Conservation (phyloP, 306 rosid species). For the Cucurbita maxima region DNA sequence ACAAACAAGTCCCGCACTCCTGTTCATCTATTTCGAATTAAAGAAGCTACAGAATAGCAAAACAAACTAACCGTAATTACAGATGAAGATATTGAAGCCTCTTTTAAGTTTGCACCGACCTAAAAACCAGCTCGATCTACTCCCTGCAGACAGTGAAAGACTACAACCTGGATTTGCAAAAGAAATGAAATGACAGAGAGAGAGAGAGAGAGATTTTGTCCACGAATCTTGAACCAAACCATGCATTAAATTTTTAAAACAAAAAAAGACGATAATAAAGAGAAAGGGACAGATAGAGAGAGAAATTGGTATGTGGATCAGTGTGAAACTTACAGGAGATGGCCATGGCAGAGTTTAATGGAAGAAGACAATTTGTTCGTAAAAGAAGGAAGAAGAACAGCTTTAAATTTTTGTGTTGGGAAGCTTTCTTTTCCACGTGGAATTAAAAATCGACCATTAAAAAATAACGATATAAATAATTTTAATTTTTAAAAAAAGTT, state of each 20-base stretch:
- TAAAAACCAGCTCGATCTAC: neutral
- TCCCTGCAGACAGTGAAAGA: neutral
- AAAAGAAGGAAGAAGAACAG: too few relatives aligned
- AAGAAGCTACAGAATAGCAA: neutral
- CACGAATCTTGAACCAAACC: slow-evolving; percentile 1
- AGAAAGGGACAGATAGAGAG: neutral
- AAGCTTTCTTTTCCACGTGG: neutral
- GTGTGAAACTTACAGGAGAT: neutral
- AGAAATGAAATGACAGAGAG: neutral
- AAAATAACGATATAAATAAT: too few relatives aligned
- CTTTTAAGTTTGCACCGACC: neutral
- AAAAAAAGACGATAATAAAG: neutral
- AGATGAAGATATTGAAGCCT: neutral
- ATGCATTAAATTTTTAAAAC: neutral
- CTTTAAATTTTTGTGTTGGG: neutral
- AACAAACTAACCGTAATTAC: neutral
- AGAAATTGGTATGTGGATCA: neutral
- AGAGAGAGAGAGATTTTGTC: neutral
- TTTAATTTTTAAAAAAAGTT: too few relatives aligned
- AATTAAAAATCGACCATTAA: too few relatives aligned
- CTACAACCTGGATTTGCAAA: neutral
- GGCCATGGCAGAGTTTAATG: neutral
- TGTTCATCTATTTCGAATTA: neutral
- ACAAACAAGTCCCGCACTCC: neutral
- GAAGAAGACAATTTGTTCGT: neutral